Percentiles rank a stretch among this genome's conserved stretches.
phyloP scores from a whole-genome alignment of 495 filamentous ascomycete genomes.

The Penicillium nucicola region DNA sequence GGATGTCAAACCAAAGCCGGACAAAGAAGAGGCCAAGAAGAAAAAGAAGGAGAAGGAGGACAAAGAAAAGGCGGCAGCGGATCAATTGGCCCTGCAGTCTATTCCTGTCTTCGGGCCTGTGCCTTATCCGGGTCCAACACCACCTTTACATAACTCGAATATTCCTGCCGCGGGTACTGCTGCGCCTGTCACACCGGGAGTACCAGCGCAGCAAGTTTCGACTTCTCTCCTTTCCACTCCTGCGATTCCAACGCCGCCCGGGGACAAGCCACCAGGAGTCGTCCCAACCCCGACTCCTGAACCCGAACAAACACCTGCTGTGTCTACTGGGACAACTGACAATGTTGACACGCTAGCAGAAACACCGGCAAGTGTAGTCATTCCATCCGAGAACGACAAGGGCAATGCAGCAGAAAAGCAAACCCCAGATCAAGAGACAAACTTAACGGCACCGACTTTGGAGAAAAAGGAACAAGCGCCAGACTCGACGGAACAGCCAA shows the following conservation, averaged over 20 bases:
- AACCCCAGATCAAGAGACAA: not conserved
- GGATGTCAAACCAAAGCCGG: slow-evolving; percentile 50
- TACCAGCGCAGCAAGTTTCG: not conserved
- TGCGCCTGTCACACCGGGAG: not conserved
- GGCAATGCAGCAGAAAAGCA: not conserved
- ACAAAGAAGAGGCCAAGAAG: slow-evolving; percentile 39
- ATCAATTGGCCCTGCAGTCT: slow-evolving; percentile 20
- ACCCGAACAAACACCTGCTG: not conserved
- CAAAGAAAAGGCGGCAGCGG: slow-evolving; percentile 20
- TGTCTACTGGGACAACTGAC: slow-evolving; percentile 5
- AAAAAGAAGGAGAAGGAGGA: slow-evolving; percentile 37
- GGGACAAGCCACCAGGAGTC: not conserved
- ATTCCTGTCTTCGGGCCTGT: slow-evolving; percentile 11
- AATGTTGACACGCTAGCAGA: not conserved
- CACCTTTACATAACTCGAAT: not conserved
- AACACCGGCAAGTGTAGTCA: not conserved
- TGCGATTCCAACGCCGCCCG: not conserved
- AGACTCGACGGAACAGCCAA: not conserved
- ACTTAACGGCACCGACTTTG: not conserved
- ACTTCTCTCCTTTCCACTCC: not conserved
- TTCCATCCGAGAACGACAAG: not conserved
- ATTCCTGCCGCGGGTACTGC: not conserved
- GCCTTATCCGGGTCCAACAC: not conserved
- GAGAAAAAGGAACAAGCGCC: not conserved
- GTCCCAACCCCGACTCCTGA: not conserved